Conservation (phyloP, 73 alveolate genomes). For the Stentor coeruleus region DNA sequence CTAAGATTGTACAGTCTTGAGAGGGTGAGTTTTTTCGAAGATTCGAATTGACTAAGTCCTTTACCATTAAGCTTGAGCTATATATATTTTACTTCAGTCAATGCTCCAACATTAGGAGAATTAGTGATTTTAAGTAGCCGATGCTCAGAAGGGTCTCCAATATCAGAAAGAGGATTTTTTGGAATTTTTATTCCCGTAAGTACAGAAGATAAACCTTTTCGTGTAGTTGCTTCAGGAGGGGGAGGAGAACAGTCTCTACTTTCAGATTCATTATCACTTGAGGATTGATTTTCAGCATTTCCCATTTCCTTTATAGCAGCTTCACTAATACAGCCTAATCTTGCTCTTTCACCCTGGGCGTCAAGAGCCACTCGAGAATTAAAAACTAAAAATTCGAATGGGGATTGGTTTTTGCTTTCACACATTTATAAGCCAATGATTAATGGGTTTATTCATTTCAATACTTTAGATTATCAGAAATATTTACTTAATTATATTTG, state of each 20-base stretch:
- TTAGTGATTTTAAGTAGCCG: constrained; percentile 3
- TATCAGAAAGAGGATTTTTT: constrained; percentile 5
- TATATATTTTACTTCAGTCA: neutral
- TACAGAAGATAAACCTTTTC: neutral
- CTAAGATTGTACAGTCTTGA: neutral
- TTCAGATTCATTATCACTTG: neutral
- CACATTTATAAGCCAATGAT: too few relatives aligned
- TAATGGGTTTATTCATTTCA: too few relatives aligned
- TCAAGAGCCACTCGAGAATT: neutral
- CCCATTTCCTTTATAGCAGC: neutral
- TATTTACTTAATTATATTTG: too few relatives aligned
- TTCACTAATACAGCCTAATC: neutral
- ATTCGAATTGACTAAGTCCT: constrained; percentile 6
- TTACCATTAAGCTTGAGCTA: neutral
- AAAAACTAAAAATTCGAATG: neutral
- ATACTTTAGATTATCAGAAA: too few relatives aligned
- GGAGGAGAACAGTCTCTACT: neutral
- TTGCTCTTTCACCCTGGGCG: too few relatives aligned
- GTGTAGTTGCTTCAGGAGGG: neutral
- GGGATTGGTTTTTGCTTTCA: neutral
- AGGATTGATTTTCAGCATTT: neutral
- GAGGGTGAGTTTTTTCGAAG: neutral
- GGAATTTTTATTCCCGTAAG: neutral
- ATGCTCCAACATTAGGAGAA: neutral
- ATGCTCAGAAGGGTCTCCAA: constrained; percentile 21